phyloP scores from a whole-genome alignment of 805 yeast species.

The Spathaspora arborariae region DNA sequence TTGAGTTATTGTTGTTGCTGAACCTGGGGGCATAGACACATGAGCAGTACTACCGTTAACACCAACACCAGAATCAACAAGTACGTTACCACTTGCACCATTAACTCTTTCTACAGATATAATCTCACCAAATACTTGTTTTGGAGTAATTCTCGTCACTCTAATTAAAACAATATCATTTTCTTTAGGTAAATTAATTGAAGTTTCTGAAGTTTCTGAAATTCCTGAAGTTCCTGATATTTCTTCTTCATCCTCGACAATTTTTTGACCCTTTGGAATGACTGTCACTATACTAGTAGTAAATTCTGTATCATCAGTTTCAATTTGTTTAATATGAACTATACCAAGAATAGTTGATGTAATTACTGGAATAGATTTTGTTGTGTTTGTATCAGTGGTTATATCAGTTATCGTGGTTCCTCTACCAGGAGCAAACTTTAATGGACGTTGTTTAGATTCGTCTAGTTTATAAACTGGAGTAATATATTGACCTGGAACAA shows the following conservation, averaged over 20 bases:
- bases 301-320: constrained; percentile 8
- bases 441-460: constrained; percentile 18
- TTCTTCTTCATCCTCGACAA: not conserved
- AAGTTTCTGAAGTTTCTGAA: constrained; percentile 14
- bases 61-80: constrained; percentile 66
- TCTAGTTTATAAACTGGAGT: constrained; percentile 48
- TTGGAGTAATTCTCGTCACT: constrained; percentile 60
- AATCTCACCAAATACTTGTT: constrained; percentile 79
- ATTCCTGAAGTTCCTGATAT: too few relatives aligned
- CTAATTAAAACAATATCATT: constrained; percentile 78
- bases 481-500: constrained; percentile 80
- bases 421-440: constrained; percentile 55
- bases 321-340: constrained; percentile 28
- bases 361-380: constrained; percentile 38
- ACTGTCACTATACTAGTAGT: constrained; percentile 29
- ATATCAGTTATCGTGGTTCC: constrained; percentile 57
- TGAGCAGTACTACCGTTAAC: constrained; percentile 44
- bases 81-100: constrained; percentile 50
- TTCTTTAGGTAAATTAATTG: constrained; percentile 69
- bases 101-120: constrained; percentile 46
- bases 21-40: constrained; percentile 41
- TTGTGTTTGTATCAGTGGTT: constrained; percentile 6
- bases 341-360: constrained; percentile 63
- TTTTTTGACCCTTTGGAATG: constrained; percentile 15
- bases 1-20: constrained; percentile 40